Base-by-base conservation (phyloP, 2,329 filamentous ascomycete genomes). In the Hymenoscyphus fraxineus region DNA sequence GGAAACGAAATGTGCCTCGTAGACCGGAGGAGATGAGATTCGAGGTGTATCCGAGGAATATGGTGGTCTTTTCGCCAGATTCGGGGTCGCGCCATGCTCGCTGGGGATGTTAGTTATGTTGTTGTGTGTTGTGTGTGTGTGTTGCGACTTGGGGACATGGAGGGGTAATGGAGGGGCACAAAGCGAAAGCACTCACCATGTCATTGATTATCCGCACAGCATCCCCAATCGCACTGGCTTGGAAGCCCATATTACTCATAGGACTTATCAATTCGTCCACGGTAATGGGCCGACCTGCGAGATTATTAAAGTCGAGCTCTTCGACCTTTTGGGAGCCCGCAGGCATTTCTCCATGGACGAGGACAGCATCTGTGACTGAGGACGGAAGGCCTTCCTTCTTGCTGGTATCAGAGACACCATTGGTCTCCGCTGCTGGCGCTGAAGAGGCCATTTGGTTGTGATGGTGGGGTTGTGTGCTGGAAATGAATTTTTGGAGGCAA, bases 11-110 rank as follows among this genome's bases (percentile, higher is more conserved):
- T 41, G 93, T 93, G 70, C 96, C 93, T 62, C 95, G 87, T 38
- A 99, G 85, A 9, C 95, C 95, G 3, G 94, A 99, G 0, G 95
- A 98, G 73, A 99, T 97, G 72, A 99, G 84, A 76, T 99, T 99
- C 60, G 92, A 97, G 10, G 95, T 99, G 80, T 97, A 99, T 64
- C 95, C 95, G 9, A 99, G 86, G 78, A 99, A 98, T 72, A 99
- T 94, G 66, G 95, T 98, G 19, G 95, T 95, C 73, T 85, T 85
- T 16, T 35, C 47, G 32, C 90, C 87, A 15, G 86, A 91, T 73
- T 93, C 90, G 0, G 91, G 86, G 75, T 97, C 90, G 67, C 83
- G 83, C 89, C 92, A 98, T 64, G 85, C 84, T 75, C 92, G 85
- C 92, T 89, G 74, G 39, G 32, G 39, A 31, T 6, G 56, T 61